These are phyloP conservation scores for Sporothrix pseudoabietina DNA, from an alignment of 2,329 filamentous ascomycete genomes.

Conservation along the genomic window DNA sequence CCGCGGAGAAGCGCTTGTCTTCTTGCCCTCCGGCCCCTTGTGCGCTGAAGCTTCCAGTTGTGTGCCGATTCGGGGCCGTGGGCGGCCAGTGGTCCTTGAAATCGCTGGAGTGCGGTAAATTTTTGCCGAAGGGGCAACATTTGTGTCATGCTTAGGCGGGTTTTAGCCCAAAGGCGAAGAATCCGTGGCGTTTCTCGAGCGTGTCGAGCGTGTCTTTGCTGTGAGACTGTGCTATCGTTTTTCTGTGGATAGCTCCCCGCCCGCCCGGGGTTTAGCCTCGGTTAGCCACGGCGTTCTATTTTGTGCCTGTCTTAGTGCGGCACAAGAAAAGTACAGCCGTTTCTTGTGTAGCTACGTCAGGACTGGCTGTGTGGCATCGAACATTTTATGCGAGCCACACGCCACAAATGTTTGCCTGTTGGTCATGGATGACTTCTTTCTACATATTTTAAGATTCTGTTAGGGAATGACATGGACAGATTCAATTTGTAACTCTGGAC, in stretches of 20 bases:
- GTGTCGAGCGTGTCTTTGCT: neutral
- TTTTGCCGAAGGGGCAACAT: neutral
- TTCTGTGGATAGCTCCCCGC: neutral
- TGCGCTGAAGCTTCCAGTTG: neutral
- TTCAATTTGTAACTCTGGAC: too few relatives aligned
- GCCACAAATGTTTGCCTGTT: too few relatives aligned
- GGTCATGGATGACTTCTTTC: too few relatives aligned
- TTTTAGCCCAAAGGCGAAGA: neutral
- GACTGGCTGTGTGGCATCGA: too few relatives aligned
- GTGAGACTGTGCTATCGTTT: neutral
- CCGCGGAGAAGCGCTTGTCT: neutral
- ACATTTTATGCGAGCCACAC: too few relatives aligned
- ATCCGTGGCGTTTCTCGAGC: neutral
- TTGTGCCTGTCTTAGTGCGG: neutral
- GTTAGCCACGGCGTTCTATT: constrained; percentile 6
- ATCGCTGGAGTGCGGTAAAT: neutral
- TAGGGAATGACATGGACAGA: too few relatives aligned
- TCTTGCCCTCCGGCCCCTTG: neutral
- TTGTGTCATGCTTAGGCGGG: neutral
- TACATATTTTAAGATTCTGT: too few relatives aligned
- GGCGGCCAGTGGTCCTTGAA: neutral
- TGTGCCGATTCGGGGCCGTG: constrained; percentile 15
- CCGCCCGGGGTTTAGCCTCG: constrained; percentile 14
- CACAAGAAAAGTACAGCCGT: too few relatives aligned
- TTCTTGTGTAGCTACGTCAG: too few relatives aligned